Percentiles rank a stretch among this genome's conserved stretches.
Evolutionary conservation across 768 basidiomycete genomes (phyloP).

Genomic region (Leccinum subgranulosum): DNA sequence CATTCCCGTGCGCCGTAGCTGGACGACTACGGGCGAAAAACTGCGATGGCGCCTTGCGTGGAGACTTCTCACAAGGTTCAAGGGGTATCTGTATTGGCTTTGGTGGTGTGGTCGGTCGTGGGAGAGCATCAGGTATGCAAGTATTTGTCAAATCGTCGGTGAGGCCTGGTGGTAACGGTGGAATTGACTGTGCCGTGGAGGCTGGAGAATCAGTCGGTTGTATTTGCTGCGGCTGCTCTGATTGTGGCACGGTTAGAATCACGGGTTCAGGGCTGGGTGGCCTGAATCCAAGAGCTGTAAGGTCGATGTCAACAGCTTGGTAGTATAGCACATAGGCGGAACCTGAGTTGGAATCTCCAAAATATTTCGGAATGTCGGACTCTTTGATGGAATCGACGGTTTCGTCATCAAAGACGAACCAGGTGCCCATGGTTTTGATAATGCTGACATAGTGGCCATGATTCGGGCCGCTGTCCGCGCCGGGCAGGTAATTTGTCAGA

Average conservation of each 20-base stretch:
- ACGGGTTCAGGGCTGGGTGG: conserved; percentile 22
- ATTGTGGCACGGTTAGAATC: conserved; percentile 11
- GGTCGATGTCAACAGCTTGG: conserved; percentile 87
- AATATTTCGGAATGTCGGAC: conserved; percentile 88
- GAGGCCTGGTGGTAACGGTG: conserved; percentile 38
- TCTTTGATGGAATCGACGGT: conserved; percentile 87
- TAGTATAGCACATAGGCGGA: conserved; percentile 97
- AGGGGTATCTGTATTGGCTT: conserved; percentile 15
- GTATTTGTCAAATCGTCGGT: conserved; percentile 23
- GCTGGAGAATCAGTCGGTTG: conserved; percentile 26
- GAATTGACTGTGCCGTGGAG: conserved; percentile 21
- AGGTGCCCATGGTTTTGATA: conserved; percentile 78
- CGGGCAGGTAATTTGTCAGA: conserved; percentile 14
- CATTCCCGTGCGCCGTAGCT: conserved; percentile 8
- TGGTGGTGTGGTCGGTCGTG: conserved; percentile 21
- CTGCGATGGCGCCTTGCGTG: conserved; percentile 21
- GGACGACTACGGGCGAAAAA: conserved; percentile 13
- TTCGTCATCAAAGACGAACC: conserved; percentile 97
- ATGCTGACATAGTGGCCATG: conserved; percentile 98
- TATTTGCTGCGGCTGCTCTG: conserved; percentile 11
- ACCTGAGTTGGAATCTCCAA: conserved; percentile 85
- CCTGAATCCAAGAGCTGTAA: conserved; percentile 64
- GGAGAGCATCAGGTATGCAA: conserved; percentile 13
- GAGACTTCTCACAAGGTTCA: conserved; percentile 17
- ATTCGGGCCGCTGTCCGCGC: conserved; percentile 75